These are phyloP conservation scores for Lasiosphaeria hispida DNA, from an alignment of 495 filamentous ascomycete species.

Conservation along the genomic window DNA sequence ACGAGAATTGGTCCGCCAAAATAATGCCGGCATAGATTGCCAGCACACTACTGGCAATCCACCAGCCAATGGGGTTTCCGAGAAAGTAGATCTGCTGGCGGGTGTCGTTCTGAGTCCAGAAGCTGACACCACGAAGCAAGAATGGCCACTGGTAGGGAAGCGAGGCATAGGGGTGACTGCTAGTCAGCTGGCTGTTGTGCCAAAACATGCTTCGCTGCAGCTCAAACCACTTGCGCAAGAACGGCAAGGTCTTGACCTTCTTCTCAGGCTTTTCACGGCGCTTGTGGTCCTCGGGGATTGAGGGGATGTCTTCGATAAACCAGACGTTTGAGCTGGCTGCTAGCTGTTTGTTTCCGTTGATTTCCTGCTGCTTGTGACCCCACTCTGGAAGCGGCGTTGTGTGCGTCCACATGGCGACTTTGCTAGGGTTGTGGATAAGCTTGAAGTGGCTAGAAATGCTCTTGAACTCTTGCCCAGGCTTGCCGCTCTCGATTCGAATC, in stretches of 20 bases:
- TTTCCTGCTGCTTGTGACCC: constrained; percentile 95
- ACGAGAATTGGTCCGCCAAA: constrained; percentile 87
- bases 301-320: constrained; percentile 88
- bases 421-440: constrained; percentile 85
- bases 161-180: constrained; percentile 92
- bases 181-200: constrained; percentile 97
- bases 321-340: constrained; percentile 88
- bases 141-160: constrained; percentile 98
- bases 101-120: constrained; percentile 98
- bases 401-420: constrained; percentile 99
- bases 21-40: constrained; percentile 93
- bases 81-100: constrained; percentile 98
- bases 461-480: constrained; percentile 78
- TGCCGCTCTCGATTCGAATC: constrained; percentile 83
- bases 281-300: constrained; percentile 62
- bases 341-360: constrained; percentile 98
- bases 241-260: constrained; percentile 78
- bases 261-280: constrained; percentile 69
- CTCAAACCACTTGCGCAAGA: constrained; percentile 93
- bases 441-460: constrained; percentile 91
- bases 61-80: constrained; percentile 97
- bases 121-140: constrained; percentile 92
- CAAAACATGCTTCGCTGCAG: constrained; percentile 97
- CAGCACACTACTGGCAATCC: constrained; percentile 85
- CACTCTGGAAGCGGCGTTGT: constrained; percentile 90